Percentiles rank a stretch among this genome's conserved stretches.
phyloP scores from a whole-genome alignment of 768 basidiomycete species.

The Dioszegia crocea region DNA sequence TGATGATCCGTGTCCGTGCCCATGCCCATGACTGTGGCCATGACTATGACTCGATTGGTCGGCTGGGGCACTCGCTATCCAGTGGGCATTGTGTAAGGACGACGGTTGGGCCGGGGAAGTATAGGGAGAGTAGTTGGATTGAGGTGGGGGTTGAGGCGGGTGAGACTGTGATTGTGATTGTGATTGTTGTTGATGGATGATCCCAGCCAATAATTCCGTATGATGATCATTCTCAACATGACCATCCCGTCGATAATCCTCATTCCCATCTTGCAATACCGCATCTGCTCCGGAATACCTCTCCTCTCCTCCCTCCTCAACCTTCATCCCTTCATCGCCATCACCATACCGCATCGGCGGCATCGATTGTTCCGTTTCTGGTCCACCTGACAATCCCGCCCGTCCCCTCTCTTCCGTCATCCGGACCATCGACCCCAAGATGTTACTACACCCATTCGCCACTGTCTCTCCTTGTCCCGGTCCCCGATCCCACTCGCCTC shows the following conservation, averaged over 20 bases:
- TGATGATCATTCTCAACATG: too few relatives aligned
- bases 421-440: constrained; percentile 36
- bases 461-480: constrained; percentile 13
- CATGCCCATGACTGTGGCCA: too few relatives aligned
- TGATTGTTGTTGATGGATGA: not conserved
- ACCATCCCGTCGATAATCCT: too few relatives aligned
- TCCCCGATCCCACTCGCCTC: not conserved
- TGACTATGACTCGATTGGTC: too few relatives aligned
- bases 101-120: not conserved
- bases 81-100: too few relatives aligned
- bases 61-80: too few relatives aligned
- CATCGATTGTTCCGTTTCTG: not conserved
- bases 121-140: not conserved
- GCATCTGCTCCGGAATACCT: too few relatives aligned
- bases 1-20: not conserved
- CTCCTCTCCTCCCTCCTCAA: too few relatives aligned
- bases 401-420: constrained; percentile 28
- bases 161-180: not conserved
- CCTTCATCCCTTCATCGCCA: too few relatives aligned
- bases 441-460: constrained; percentile 34
- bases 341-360: not conserved
- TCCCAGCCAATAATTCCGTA: not conserved
- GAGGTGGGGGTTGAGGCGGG: not conserved
- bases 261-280: too few relatives aligned
- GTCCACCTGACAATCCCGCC: too few relatives aligned